Evolutionary conservation across 2,329 filamentous ascomycete species (phyloP).

Genomic region (Ophiostoma quercus): DNA sequence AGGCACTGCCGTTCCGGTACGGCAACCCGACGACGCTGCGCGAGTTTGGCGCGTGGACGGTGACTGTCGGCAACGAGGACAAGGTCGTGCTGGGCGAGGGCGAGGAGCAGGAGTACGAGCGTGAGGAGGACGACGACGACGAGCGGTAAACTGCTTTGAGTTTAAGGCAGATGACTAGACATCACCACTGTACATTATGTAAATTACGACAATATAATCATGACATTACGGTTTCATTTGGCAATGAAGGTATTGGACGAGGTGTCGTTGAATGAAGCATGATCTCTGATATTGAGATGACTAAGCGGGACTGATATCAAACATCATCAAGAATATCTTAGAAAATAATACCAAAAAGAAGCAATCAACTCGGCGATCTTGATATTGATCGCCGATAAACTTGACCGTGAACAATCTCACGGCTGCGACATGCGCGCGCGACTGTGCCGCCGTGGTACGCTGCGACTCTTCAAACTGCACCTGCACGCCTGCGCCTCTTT

Average conservation of each 20-base stretch:
- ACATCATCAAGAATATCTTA: too few species aligned
- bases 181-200: constrained; percentile 8
- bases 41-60: constrained; percentile 15
- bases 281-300: not conserved
- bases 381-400: not conserved
- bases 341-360: too few species aligned
- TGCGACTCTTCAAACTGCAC: not conserved
- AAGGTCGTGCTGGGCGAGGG: constrained; percentile 6
- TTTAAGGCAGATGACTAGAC: not conserved
- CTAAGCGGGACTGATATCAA: too few species aligned
- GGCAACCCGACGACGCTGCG: constrained; percentile 20
- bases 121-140: not conserved
- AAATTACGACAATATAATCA: constrained; percentile 14
- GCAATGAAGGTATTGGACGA: not conserved
- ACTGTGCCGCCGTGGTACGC: not conserved
- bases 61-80: not conserved
- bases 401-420: not conserved
- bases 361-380: too few species aligned
- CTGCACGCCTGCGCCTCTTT: not conserved
- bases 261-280: too few species aligned
- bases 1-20: constrained; percentile 24
- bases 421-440: not conserved
- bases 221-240: constrained; percentile 1
- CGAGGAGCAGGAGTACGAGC: not conserved
- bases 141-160: not conserved